Evolutionary conservation across 192 early-diverging fungal genomes (phyloP), one percentile per base, ranked within the genome.

Genomic region (Coemansia sp.): DNA sequence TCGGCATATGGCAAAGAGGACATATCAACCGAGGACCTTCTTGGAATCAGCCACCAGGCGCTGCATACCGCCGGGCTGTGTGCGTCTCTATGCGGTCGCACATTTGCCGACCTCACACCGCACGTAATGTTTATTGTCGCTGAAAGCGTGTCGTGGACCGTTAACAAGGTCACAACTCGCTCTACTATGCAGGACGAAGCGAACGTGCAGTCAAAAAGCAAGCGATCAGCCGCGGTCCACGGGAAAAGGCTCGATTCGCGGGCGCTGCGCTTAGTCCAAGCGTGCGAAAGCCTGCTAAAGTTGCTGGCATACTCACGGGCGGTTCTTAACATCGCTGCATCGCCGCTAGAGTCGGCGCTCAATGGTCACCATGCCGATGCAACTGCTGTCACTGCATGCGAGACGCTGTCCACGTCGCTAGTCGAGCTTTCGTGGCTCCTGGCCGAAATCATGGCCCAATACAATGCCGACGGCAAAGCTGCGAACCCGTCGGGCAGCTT

Each of bases 391-490:
- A 41, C 22, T 5, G 58, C 62, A n/a, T 45, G 64, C 43, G 53
- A 65, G 21, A 35, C 61, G 2, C 66, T 76, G 36, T 49, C 62
- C 10, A 31, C 66, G 14, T 64, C 73, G 11, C 54, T 76, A n/a
- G 73, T 69, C 22, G 66, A 76, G 15, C 21, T 69, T 23, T 69
- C 65, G 19, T 76, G 73, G 73, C 12, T 44, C 0, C 41, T 76
- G 35, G 73, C 73, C 0, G 66, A 76, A 49, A 55, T 30, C 3
- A 35, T 75, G 39, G 44, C 65, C 6, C 65, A 61, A 1, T 58
- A 64, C 46, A 57, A 61, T 19, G 51, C 45, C 0, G 58, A 60
- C 9, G 65, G 58, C 22, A 58, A 55, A 21, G 26, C 58, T 10
- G 15, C 46, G 7, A 56, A 56, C 22, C 65, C 66, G 1, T 64